Percentiles rank a stretch among this genome's conserved stretches.
These are phyloP conservation scores for Xylaria multiplex DNA, from an alignment of 2,329 filamentous ascomycete genomes.

Conservation along the genomic window DNA sequence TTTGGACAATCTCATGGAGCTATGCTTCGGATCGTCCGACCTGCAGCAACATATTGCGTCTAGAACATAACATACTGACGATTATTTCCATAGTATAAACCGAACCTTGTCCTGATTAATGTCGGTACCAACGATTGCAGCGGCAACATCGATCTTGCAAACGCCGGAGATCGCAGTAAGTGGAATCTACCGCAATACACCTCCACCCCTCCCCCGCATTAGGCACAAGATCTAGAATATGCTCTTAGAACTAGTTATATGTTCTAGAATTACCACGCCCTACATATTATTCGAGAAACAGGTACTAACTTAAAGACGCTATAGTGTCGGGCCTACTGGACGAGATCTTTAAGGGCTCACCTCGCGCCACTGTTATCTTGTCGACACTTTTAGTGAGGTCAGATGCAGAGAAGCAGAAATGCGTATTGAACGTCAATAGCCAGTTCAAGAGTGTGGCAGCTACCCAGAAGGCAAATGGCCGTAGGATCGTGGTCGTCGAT, in stretches of 20 bases:
- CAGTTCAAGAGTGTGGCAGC: conserved; percentile 43
- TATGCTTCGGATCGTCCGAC: background rate
- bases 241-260: background rate
- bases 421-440: conserved; percentile 46
- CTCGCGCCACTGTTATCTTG: conserved; percentile 49
- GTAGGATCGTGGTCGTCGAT: conserved; percentile 49
- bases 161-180: conserved; percentile 43
- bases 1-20: background rate
- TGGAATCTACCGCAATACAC: background rate
- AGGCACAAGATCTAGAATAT: background rate
- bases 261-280: background rate
- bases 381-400: conserved; percentile 49
- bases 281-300: background rate
- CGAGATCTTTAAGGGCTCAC: conserved; percentile 46
- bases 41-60: background rate
- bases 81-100: conserved; percentile 39
- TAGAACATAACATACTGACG: conserved; percentile 9
- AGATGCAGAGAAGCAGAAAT: conserved; percentile 40
- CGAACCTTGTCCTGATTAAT: conserved; percentile 53
- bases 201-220: background rate
- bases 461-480: conserved; percentile 37
- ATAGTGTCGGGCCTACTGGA: conserved; percentile 46
- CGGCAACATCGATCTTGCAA: conserved; percentile 46
- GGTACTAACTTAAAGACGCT: background rate
- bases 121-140: conserved; percentile 55